Conservation (phyloP, 352 stramenopile genomes). For the Globisporangium alternatum region DNA sequence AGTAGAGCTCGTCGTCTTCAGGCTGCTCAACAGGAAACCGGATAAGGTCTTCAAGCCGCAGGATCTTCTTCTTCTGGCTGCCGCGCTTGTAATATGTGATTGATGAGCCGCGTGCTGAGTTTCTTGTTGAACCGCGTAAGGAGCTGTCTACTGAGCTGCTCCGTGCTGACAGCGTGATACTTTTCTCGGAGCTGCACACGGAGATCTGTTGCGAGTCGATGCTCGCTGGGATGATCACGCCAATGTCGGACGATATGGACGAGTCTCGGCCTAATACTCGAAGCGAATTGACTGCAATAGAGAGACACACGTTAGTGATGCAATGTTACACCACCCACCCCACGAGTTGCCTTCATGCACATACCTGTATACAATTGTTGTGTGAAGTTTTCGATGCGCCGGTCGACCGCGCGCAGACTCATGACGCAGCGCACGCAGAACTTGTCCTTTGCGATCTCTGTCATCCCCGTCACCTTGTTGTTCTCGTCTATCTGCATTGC, state of each 20-base stretch:
- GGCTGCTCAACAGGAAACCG: conserved; percentile 17
- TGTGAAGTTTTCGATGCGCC: conserved; percentile 26
- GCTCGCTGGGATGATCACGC: conserved; percentile 1
- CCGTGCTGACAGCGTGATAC: conserved; percentile 2
- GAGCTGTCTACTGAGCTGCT: conserved; percentile 5
- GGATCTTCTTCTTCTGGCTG: conserved; percentile 19
- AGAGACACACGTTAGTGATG: not conserved
- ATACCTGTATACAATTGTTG: conserved; percentile 32
- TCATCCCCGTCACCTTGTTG: not conserved
- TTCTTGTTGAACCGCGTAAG: not conserved
- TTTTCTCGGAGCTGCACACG: conserved; percentile 10
- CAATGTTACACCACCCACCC: not conserved
- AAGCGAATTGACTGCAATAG: conserved; percentile 17
- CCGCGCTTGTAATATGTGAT: conserved; percentile 22
- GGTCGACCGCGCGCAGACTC: conserved; percentile 38
- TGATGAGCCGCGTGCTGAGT: conserved; percentile 10
- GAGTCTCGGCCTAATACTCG: conserved; percentile 17
- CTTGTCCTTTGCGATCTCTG: conserved; percentile 37
- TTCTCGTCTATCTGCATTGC: not conserved
- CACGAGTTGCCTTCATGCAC: not conserved
- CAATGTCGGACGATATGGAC: conserved; percentile 21
- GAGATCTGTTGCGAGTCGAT: conserved; percentile 10
- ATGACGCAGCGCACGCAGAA: conserved; percentile 61
- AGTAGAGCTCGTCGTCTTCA: not conserved
- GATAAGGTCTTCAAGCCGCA: conserved; percentile 21